Conservation (phyloP, 192 early-diverging fungal genomes). For the Haplosporangium gracile region DNA sequence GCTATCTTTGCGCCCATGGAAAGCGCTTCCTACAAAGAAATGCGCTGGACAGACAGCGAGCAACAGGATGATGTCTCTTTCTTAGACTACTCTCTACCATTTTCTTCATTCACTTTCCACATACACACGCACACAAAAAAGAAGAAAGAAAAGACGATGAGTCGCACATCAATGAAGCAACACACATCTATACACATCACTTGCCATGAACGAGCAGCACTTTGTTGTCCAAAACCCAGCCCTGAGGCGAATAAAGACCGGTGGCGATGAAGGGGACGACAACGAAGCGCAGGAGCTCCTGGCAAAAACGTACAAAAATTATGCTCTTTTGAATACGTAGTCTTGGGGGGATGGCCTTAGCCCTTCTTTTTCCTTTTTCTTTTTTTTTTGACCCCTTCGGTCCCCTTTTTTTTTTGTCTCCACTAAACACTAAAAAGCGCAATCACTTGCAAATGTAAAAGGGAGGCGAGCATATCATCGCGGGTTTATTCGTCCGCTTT, state of each 20-base stretch:
- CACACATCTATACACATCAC: not conserved
- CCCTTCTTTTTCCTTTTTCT: not conserved
- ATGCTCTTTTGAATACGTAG: too few species aligned
- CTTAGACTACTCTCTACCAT: not conserved
- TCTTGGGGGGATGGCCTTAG: too few species aligned
- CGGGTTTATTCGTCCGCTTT: not conserved
- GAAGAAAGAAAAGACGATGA: not conserved
- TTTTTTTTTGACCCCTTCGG: not conserved
- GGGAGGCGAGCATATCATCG: not conserved
- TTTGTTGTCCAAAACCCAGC: not conserved
- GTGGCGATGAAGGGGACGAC: not conserved
- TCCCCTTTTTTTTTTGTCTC: not conserved
- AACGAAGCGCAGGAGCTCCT: not conserved
- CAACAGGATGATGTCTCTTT: conserved; percentile 1
- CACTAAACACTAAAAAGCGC: not conserved
- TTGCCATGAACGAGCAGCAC: not conserved
- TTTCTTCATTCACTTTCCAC: not conserved
- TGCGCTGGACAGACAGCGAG: conserved; percentile 8
- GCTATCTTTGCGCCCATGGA: not conserved
- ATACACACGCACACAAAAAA: not conserved
- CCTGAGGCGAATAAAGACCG: not conserved
- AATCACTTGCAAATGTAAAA: not conserved
- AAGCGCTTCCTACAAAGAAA: conserved; percentile 7
- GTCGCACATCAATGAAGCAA: not conserved
- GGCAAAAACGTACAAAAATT: not conserved